Base-by-base conservation (phyloP, 257 asterid species). In the Leonotis leonurus region DNA sequence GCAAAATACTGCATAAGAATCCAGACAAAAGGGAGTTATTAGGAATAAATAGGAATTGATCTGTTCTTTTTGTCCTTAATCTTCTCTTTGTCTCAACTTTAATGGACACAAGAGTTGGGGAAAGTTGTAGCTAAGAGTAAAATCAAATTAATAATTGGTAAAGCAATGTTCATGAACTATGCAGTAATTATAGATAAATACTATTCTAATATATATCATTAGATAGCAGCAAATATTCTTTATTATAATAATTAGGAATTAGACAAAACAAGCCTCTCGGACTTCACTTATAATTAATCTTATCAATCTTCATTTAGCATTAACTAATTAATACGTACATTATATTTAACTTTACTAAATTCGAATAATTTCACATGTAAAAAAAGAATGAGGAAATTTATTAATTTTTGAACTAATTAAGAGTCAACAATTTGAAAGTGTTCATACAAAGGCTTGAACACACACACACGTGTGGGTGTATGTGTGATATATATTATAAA, bases 1-100 rank as follows among this genome's bases (percentile, higher is more conserved):
- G 96, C 86, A 91, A 72, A 56, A 90, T 88, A 59, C 98, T 91
- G 83, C 73, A 67, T 7, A 13, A 11, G 3, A 9, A 9, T 52
- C 40, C 32, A 37, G 22, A 13, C 4, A 1, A 30, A 29, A 8
- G 36, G 9, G 18, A 57, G 8, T n/a, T 44, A 70, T 13, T 4
- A 51, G 24, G 5, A 29, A 20, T 2, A 11, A 8, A 13, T 25
- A 7, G 45, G 35, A n/a, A 8, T 29, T 37, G 21, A 69, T 52
- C 3, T 12, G 37, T 3, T 18, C 8, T 48, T n/a, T 45, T 11
- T 56, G 32, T 61, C 29, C 37, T 56, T 63, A 26, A 63, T 62
- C 59, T 55, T 66, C 64, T 74, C 62, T 21, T 29, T 68, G 82
- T 74, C 82, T 48, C 64, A 54, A 69, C 70, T 74, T 70, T 81